Percentiles rank a stretch among this genome's conserved stretches.
These are phyloP conservation scores for Ceratocystis huliohia DNA, from an alignment of 2,329 filamentous ascomycete species.

Conservation along the genomic window DNA sequence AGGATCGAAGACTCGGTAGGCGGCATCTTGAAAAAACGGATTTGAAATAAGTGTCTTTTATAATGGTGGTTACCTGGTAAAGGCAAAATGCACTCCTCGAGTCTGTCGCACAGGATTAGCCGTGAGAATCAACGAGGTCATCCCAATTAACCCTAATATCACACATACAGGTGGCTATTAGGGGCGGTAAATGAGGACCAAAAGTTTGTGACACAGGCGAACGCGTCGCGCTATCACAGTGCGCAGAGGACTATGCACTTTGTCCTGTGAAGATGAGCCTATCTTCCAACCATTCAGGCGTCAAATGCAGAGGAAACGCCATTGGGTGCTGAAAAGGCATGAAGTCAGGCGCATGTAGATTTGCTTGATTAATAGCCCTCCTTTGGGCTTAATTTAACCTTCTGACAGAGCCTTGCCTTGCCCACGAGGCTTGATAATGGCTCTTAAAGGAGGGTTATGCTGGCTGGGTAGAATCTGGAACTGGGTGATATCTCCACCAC, in stretches of 20 bases:
- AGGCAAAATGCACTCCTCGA: background rate
- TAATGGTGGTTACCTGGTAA: too few species aligned
- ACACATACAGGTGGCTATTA: background rate
- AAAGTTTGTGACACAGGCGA: constrained; percentile 9
- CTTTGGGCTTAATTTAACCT: background rate
- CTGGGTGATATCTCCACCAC: background rate
- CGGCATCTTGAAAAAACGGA: constrained; percentile 40
- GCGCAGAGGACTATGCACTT: background rate
- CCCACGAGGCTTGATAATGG: background rate
- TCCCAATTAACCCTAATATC: constrained; percentile 8
- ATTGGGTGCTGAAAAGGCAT: background rate
- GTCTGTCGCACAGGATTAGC: background rate
- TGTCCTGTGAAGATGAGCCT: background rate
- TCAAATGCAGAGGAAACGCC: background rate
- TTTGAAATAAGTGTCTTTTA: too few species aligned
- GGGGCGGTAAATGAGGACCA: constrained; percentile 4
- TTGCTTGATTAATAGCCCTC: background rate
- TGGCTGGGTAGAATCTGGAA: background rate
- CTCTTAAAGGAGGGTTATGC: background rate
- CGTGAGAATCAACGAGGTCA: background rate
- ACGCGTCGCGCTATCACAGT: constrained; percentile 18
- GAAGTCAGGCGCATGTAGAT: background rate
- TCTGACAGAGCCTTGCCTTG: background rate
- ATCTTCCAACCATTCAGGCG: too few species aligned
- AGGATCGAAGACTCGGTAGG: constrained; percentile 65